Conservation (phyloP, 257 asterid species). For the Nicotiana paniculata region DNA sequence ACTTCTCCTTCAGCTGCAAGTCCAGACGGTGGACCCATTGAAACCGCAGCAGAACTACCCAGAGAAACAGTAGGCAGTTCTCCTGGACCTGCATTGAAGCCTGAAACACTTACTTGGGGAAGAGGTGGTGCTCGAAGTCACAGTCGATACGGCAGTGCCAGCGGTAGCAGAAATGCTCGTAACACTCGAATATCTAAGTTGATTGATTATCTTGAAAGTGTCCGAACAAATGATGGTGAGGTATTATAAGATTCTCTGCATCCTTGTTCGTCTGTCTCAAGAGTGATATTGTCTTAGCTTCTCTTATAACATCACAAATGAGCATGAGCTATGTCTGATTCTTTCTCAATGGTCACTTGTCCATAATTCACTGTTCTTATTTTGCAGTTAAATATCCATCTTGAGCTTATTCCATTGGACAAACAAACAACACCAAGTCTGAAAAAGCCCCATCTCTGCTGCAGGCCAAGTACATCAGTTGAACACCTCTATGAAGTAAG, state of each 20-base stretch:
- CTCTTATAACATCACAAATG: too few relatives aligned
- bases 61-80: constrained; percentile 15
- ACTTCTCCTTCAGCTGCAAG: constrained; percentile 15
- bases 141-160: constrained; percentile 25
- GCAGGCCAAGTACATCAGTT: constrained; percentile 20
- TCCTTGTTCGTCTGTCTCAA: neutral
- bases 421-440: constrained; percentile 20
- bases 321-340: neutral
- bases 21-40: constrained; percentile 14
- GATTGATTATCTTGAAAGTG: constrained; percentile 20
- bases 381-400: constrained; percentile 28
- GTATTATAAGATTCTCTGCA: constrained; percentile 7
- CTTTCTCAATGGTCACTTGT: neutral
- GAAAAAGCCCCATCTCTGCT: constrained; percentile 22
- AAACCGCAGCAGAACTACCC: constrained; percentile 7
- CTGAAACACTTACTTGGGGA: constrained; percentile 32
- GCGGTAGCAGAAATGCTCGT: constrained; percentile 19
- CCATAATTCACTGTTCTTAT: neutral
- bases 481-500: constrained; percentile 24
- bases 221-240: constrained; percentile 7
- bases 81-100: constrained; percentile 11
- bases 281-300: neutral
- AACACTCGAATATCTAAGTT: constrained; percentile 23
- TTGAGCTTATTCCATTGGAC: constrained; percentile 23
- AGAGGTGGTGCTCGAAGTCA: constrained; percentile 37